Base-by-base conservation (phyloP, 2,329 filamentous ascomycete species). In the Orbilia ellipsospora region DNA sequence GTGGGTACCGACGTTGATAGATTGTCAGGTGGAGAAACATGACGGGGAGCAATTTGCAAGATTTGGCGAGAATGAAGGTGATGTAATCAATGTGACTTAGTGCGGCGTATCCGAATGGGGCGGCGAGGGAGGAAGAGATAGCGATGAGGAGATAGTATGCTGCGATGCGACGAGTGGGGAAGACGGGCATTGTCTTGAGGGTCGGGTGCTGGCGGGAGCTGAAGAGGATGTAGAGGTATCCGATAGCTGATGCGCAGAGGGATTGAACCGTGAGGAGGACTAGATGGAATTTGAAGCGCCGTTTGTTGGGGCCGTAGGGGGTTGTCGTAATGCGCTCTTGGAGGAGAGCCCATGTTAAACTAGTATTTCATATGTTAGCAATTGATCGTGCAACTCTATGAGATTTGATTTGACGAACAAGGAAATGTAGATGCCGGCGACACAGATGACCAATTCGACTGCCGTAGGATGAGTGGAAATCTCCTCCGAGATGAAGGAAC, bases 311-410 rank as follows among this genome's bases (percentile, higher is more conserved):
- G 72, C 91, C 91, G 83, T 98, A 95, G 6, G 89, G 87, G 10
- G 93, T 98, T 13, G 95, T 99, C 28, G 95, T 98, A 80, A 99
- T 92, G 80, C 95, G 93, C 83, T 99, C 95, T 86, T 99, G 95
- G 76, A 99, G 90, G 78, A 96, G 90, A 23, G 92, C 95, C 95
- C 95, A 99, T 40, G 94, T 96, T 63, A 99, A 85, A 84, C 94
- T 93, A 4, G 23, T 23, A 76, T 23, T 28, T 20, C 3, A 20
- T 36, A 15, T 54, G 18, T 36, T 8, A 59, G 36, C 18, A 36
- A 40, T 10, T 45, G 15, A 44, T 52, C 1, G 2, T 12, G 6
- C 8, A 60, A 54, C 44, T n/a, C 69, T 57, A 70, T 31, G 62
- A 18, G 31, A 50, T 44, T 13, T 2, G 5, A 52, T 12, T 20